Evolutionary conservation across 129 eudicot genomes (phyloP).

Genomic region (Flaveria brownii): DNA sequence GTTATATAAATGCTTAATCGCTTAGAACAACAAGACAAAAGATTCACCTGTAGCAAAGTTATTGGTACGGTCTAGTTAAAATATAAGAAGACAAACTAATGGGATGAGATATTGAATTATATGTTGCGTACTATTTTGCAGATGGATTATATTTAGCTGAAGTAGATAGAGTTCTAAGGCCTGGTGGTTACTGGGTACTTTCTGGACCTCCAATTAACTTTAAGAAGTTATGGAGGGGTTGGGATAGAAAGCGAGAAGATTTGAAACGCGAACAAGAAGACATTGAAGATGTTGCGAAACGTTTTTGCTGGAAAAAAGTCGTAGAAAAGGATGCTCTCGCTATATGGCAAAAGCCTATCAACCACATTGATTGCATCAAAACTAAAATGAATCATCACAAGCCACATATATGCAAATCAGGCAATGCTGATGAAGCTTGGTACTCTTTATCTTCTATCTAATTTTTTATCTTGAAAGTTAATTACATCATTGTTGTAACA

Average conservation of each 20-base stretch:
- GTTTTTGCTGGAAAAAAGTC: slow-evolving; percentile 89
- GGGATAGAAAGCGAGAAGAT: slow-evolving; percentile 87
- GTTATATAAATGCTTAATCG: background rate
- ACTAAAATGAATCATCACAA: slow-evolving; percentile 37
- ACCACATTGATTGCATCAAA: slow-evolving; percentile 68
- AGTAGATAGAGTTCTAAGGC: slow-evolving; percentile 85
- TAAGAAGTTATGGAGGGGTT: slow-evolving; percentile 74
- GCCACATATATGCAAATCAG: slow-evolving; percentile 75
- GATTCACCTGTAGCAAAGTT: too few relatives aligned
- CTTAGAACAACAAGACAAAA: background rate
- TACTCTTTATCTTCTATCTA: slow-evolving; percentile 30
- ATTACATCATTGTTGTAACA: background rate
- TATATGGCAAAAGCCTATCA: slow-evolving; percentile 80
- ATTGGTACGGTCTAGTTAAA: too few relatives aligned
- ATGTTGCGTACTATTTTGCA: slow-evolving; percentile 23
- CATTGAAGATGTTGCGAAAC: slow-evolving; percentile 63
- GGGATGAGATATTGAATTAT: too few relatives aligned
- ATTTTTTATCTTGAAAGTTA: background rate
- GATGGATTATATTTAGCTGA: slow-evolving; percentile 83
- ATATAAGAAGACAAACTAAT: too few relatives aligned
- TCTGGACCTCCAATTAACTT: slow-evolving; percentile 95
- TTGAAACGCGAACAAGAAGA: slow-evolving; percentile 78
- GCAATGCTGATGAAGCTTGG: slow-evolving; percentile 79
- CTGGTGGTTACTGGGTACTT: slow-evolving; percentile 95
- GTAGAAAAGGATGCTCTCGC: slow-evolving; percentile 69